These are phyloP conservation scores for Boechera retrofracta DNA, from an alignment of 345 rosid genomes.

Conservation along the genomic window DNA sequence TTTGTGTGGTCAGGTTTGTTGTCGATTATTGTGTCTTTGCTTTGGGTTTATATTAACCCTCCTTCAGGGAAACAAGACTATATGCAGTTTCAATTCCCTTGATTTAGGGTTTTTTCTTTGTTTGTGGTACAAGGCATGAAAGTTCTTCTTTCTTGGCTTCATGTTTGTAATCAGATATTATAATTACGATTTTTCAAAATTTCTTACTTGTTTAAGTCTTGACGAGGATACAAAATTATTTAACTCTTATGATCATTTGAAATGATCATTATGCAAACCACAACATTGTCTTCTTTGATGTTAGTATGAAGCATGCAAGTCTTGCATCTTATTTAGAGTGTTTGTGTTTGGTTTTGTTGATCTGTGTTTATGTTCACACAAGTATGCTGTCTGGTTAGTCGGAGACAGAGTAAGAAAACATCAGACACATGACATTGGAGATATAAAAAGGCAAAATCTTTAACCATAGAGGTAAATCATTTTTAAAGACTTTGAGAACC, in stretches of 20 bases:
- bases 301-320: too few relatives aligned
- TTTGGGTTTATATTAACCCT: slow-evolving; percentile 76
- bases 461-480: not conserved
- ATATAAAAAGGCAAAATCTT: not conserved
- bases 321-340: too few relatives aligned
- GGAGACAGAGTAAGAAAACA: not conserved
- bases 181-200: not conserved
- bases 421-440: not conserved
- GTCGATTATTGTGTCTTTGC: slow-evolving; percentile 66
- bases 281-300: too few relatives aligned
- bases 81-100: slow-evolving; percentile 45
- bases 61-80: slow-evolving; percentile 50
- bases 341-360: too few relatives aligned
- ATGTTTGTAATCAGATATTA: slow-evolving; percentile 40
- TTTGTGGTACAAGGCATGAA: slow-evolving; percentile 28
- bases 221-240: too few relatives aligned
- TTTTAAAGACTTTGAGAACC: not conserved
- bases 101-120: slow-evolving; percentile 4
- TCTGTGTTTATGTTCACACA: too few relatives aligned
- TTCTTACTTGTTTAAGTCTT: not conserved
- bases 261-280: too few relatives aligned
- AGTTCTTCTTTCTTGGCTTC: slow-evolving; percentile 39
- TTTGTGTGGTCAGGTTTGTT: slow-evolving; percentile 81
- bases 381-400: not conserved
- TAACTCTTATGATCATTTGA: too few relatives aligned